phyloP scores from a whole-genome alignment of 805 yeast genomes.

The Metschnikowia sp. region DNA sequence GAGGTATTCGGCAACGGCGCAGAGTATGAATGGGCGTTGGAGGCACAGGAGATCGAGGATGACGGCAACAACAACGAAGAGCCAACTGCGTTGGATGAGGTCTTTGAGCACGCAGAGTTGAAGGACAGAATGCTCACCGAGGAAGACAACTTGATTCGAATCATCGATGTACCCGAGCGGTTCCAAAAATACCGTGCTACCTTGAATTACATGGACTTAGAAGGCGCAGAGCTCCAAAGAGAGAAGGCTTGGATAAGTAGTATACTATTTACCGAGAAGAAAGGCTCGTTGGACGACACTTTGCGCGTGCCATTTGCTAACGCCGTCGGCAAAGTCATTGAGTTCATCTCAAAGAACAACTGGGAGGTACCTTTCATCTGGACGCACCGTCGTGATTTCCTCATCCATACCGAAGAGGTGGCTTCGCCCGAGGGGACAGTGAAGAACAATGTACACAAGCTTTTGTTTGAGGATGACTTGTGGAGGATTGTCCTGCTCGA shows the following conservation, averaged over 20 bases:
- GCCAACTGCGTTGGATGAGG: conserved; percentile 71
- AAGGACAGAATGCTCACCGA: conserved; percentile 89
- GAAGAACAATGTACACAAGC: conserved; percentile 42
- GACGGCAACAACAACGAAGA: conserved; percentile 52
- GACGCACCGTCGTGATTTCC: conserved; percentile 90
- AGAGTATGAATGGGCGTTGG: conserved; percentile 97
- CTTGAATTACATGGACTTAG: conserved; percentile 64
- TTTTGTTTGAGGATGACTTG: conserved; percentile 75
- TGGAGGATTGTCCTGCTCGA: conserved; percentile 90
- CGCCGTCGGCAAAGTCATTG: conserved; percentile 70
- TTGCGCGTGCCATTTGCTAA: conserved; percentile 53
- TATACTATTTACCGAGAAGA: conserved; percentile 56
- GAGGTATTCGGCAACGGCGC: conserved; percentile 97
- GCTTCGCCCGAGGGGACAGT: conserved; percentile 35
- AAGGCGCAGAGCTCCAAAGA: conserved; percentile 60
- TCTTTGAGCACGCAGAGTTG: conserved; percentile 91
- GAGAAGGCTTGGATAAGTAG: conserved; percentile 84
- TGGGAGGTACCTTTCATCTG: conserved; percentile 94
- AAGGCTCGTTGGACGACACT: conserved; percentile 35
- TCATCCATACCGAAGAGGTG: conserved; percentile 53
- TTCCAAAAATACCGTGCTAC: conserved; percentile 73
- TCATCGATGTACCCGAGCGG: conserved; percentile 86
- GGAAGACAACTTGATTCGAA: conserved; percentile 83
- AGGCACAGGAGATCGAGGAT: conserved; percentile 71
- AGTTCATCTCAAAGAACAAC: conserved; percentile 69